These are phyloP conservation scores for Cladosporium velox DNA, from an alignment of 2,329 filamentous ascomycete species.

Conservation along the genomic window DNA sequence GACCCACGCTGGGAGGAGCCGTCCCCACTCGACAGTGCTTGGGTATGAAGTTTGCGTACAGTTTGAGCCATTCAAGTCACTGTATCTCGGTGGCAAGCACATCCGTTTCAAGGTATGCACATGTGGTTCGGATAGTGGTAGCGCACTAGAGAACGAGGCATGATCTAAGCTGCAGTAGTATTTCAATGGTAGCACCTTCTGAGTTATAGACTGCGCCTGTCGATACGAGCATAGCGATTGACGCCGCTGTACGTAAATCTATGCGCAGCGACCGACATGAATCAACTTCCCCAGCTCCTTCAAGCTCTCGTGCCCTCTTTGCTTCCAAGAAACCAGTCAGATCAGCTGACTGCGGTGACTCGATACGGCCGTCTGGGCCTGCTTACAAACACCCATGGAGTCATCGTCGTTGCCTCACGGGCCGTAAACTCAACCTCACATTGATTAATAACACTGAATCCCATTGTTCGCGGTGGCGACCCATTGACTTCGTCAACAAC, in stretches of 20 bases:
- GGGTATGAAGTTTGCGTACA: not conserved
- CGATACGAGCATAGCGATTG: not conserved
- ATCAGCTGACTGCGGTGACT: constrained; percentile 19
- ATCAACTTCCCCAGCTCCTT: not conserved
- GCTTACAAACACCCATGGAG: constrained; percentile 16
- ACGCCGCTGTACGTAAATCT: not conserved
- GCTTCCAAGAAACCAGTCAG: constrained; percentile 9
- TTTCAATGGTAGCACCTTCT: not conserved
- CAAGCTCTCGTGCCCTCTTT: not conserved
- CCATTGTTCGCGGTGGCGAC: not conserved
- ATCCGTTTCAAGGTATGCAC: not conserved
- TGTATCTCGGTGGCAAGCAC: not conserved
- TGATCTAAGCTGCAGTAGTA: not conserved
- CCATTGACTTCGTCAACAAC: not conserved
- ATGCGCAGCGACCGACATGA: not conserved
- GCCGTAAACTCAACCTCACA: constrained; percentile 20
- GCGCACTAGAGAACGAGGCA: not conserved
- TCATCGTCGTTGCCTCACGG: constrained; percentile 18
- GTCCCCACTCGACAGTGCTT: not conserved
- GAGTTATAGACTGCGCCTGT: not conserved
- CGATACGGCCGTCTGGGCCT: constrained; percentile 5
- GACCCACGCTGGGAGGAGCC: not conserved
- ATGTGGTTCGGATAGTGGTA: not conserved
- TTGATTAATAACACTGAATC: constrained; percentile 20
- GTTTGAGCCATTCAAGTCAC: not conserved